Conservation (phyloP, 345 rosid genomes). For the Eucalyptus paniculata region DNA sequence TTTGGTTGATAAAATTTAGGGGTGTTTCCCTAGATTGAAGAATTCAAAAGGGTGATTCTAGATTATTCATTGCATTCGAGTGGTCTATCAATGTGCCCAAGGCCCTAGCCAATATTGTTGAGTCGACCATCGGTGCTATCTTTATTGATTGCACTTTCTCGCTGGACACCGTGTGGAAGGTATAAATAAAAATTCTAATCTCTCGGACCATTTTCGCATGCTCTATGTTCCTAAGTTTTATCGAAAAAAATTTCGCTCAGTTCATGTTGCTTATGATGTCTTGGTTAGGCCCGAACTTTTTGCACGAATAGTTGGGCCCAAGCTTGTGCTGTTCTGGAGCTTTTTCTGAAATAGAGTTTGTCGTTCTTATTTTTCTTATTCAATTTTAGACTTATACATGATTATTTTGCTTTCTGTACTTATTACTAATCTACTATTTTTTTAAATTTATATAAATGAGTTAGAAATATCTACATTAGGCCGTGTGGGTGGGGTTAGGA, state of each 20-base stretch:
- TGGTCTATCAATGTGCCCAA: slow-evolving; percentile 49
- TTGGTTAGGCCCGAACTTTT: not conserved
- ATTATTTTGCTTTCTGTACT: not conserved
- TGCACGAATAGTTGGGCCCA: not conserved
- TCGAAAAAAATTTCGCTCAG: not conserved
- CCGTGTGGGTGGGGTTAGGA: not conserved
- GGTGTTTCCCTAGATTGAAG: slow-evolving; percentile 7
- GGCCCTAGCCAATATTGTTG: slow-evolving; percentile 48
- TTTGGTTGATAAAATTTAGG: no score
- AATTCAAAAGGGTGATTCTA: slow-evolving; percentile 23
- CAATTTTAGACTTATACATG: no score
- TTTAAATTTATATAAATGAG: no score
- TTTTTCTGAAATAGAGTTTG: no score
- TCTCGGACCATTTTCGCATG: no score
- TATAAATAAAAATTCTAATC: not conserved
- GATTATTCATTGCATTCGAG: slow-evolving; percentile 39
- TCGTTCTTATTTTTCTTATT: no score
- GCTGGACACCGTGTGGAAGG: slow-evolving; percentile 36
- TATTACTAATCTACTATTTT: not conserved
- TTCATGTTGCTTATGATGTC: not conserved
- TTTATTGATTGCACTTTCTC: slow-evolving; percentile 23
- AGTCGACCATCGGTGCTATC: slow-evolving; percentile 33
- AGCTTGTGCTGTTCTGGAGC: not conserved
- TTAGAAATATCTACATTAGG: not conserved
- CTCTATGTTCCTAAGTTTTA: not conserved